phyloP scores from a whole-genome alignment of 2,329 filamentous ascomycete species.

The Aotearoamyces nothofagi region DNA sequence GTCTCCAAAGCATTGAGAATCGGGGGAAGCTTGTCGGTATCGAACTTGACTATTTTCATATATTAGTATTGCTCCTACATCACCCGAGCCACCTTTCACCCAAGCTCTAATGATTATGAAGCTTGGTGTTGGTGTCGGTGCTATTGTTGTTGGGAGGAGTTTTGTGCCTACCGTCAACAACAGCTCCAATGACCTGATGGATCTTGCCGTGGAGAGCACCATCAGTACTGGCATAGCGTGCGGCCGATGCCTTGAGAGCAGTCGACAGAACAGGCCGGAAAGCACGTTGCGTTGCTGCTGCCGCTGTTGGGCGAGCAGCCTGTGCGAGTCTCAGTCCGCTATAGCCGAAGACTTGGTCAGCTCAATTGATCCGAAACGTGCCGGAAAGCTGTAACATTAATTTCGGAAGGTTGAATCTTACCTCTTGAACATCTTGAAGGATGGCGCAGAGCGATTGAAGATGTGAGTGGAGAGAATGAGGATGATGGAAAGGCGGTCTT shows the following conservation, averaged over 20 bases:
- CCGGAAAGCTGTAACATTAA: constrained; percentile 4
- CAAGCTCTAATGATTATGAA: constrained; percentile 8
- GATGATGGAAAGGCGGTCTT: constrained; percentile 24
- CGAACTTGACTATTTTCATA: constrained; percentile 73
- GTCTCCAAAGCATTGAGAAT: constrained; percentile 97
- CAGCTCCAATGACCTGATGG: constrained; percentile 90
- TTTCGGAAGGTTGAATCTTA: constrained; percentile 31
- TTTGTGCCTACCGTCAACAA: constrained; percentile 78
- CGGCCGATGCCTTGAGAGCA: constrained; percentile 35
- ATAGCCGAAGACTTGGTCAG: constrained; percentile 25
- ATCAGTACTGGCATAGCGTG: constrained; percentile 37
- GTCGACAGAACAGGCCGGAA: constrained; percentile 40
- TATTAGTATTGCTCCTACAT: constrained; percentile 16
- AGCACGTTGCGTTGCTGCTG: constrained; percentile 40
- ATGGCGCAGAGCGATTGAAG: constrained; percentile 49
- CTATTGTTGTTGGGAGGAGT: no score
- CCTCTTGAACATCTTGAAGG: constrained; percentile 74
- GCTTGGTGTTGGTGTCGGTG: constrained; percentile 11
- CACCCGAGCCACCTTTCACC: constrained; percentile 6
- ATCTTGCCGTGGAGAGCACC: constrained; percentile 50
- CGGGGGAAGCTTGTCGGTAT: constrained; percentile 77
- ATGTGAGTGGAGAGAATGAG: constrained; percentile 39
- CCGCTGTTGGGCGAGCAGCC: constrained; percentile 45
- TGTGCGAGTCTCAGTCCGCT: constrained; percentile 53
- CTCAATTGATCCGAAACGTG: constrained; percentile 27